phyloP scores from a whole-genome alignment of 345 rosid genomes.

The Eucalyptus sp. region DNA sequence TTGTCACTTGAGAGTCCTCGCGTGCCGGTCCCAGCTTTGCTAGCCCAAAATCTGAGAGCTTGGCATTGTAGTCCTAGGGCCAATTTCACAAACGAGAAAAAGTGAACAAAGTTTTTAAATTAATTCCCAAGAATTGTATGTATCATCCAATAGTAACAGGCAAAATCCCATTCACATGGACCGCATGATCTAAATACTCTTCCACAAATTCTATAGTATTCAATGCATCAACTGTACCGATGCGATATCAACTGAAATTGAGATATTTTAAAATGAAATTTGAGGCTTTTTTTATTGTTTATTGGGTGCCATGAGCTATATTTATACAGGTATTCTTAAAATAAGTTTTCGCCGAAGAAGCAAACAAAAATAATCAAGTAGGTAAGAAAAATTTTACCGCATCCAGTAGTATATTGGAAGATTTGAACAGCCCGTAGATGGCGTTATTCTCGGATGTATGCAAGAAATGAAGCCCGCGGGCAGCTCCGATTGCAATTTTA shows the following conservation, averaged over 20 bases:
- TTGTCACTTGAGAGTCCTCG: slow-evolving; percentile 62
- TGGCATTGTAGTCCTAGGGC: slow-evolving; percentile 49
- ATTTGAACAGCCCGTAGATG: slow-evolving; percentile 66
- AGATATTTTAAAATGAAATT: neutral
- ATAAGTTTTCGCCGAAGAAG: neutral
- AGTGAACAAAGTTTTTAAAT: neutral
- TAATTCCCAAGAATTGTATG: no score
- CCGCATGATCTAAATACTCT: no score
- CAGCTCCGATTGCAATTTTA: slow-evolving; percentile 61
- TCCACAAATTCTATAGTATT: neutral
- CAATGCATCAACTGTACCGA: neutral
- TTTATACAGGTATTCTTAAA: neutral
- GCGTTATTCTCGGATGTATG: slow-evolving; percentile 65
- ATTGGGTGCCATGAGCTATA: neutral
- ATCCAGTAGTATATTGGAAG: slow-evolving; percentile 73
- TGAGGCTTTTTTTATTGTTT: neutral
- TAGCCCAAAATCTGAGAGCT: slow-evolving; percentile 81
- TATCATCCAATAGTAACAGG: no score
- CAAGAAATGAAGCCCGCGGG: slow-evolving; percentile 53
- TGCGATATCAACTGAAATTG: no score
- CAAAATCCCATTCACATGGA: no score
- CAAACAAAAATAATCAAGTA: neutral
- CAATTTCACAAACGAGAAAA: neutral
- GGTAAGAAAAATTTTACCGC: slow-evolving; percentile 19
- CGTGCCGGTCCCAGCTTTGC: slow-evolving; percentile 61